Base-by-base conservation (phyloP, 495 filamentous ascomycete species). In the Hyaloscypha bicolor region DNA sequence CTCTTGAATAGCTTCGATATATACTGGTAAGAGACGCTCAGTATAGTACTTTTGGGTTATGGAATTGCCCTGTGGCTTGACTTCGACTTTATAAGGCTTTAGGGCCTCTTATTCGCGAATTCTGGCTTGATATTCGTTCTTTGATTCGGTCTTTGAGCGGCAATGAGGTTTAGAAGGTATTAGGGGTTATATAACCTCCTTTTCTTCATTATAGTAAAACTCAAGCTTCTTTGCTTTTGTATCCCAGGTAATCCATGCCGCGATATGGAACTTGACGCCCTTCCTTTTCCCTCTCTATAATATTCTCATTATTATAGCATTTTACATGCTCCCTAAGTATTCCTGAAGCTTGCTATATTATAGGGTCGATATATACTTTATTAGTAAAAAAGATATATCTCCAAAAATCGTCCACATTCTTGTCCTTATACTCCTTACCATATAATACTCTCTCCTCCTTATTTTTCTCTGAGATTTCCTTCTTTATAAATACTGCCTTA, bases 41-140 rank as follows among this genome's bases (percentile, higher is more conserved):
- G 56, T 52, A 25, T 69, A 69, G 30, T 69, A 69, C 62, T 69
- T 69, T 45, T 64, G 39, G 19, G 66, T 69, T 31, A 69, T 64
- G 19, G 66, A 33, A 51, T 69, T 69, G 19, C 66, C 66, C 16
- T 60, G 4, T n/a, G 56, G 45, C 53, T 68, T 57, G 14, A 63
- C 21, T 0, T 68, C 37, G 35, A 58, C 25, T 12, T 48, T 16
- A 25, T 68, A 52, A 45, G 35, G 60, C 52, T 60, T 63, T 35
- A 2, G 19, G 30, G 66, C 66, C 14, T 68, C 60, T 60, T 21
- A 68, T 8, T 63, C 60, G 22, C 16, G 2, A 6, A 68, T 4
- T 37, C 60, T 9, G 0, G 9, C 33, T 32, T 6, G 9, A 22
- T 58, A 68, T 59, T 68, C 52, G 19, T 63, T 53, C 9, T 48